Percentiles rank a stretch among this genome's conserved stretches.
phyloP scores from a whole-genome alignment of 805 yeast genomes.

The Jamesozyma spencerorum region DNA sequence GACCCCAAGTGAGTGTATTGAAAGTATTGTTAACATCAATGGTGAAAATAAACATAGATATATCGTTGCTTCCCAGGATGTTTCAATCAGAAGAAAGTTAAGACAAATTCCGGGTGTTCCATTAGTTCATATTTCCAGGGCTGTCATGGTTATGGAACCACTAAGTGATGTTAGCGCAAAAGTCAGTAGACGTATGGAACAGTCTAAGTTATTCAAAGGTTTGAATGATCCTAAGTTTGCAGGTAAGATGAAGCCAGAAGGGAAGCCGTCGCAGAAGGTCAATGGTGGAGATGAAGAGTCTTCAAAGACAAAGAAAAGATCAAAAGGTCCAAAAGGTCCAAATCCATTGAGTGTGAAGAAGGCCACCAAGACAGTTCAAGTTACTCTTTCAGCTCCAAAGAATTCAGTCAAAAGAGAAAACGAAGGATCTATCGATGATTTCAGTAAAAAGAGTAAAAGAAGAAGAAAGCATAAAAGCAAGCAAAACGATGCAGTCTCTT shows the following conservation, averaged over 20 bases:
- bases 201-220: conserved; percentile 63
- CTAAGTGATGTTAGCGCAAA: conserved; percentile 59
- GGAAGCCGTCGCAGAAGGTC: conserved; percentile 8
- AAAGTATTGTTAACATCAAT: conserved; percentile 55
- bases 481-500: background rate
- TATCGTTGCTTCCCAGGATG: conserved; percentile 77
- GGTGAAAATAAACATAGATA: conserved; percentile 86
- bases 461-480: conserved; percentile 19
- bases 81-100: conserved; percentile 54
- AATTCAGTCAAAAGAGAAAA: background rate
- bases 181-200: conserved; percentile 46
- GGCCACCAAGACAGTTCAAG: conserved; percentile 35
- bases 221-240: conserved; percentile 55
- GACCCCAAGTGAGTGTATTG: conserved; percentile 67
- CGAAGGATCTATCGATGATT: conserved; percentile 1
- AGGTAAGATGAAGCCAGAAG: conserved; percentile 32
- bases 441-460: conserved; percentile 9
- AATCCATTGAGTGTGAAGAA: conserved; percentile 87
- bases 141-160: conserved; percentile 96
- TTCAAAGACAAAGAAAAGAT: conserved; percentile 43
- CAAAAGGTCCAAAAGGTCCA: conserved; percentile 65
- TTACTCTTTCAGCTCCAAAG: too few relatives aligned
- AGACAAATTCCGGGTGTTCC: conserved; percentile 87
- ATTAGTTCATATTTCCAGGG: conserved; percentile 71
- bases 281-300: conserved; percentile 36